Conservation (phyloP, 2,329 filamentous ascomycete species). For the Arthrobotrys sphaeroides region DNA sequence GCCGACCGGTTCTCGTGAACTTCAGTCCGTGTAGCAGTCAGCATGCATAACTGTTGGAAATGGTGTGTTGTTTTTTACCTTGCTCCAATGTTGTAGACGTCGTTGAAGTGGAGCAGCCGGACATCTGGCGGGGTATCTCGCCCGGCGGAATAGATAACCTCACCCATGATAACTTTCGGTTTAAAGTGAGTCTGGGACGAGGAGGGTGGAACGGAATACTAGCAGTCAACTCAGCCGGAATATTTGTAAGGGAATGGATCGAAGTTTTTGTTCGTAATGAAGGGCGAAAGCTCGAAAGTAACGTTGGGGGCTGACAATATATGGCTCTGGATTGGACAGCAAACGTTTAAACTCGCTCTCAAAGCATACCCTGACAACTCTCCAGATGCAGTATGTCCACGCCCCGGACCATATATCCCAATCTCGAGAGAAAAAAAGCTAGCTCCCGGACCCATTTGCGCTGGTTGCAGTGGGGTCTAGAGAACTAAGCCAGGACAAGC, state of each 20-base stretch:
- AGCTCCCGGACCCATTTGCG: background rate
- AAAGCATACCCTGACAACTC: background rate
- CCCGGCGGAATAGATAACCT: slow-evolving; percentile 56
- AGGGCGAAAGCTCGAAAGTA: background rate
- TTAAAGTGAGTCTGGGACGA: background rate
- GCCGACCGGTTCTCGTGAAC: slow-evolving; percentile 82
- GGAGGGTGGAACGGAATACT: background rate
- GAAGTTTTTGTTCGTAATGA: background rate
- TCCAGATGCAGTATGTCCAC: background rate
- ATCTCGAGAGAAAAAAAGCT: background rate
- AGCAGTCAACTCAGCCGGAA: background rate
- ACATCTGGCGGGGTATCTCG: slow-evolving; percentile 70
- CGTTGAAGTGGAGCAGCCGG: slow-evolving; percentile 88
- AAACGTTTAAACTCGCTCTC: background rate
- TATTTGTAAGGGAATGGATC: background rate
- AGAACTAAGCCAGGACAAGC: background rate
- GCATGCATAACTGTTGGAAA: slow-evolving; percentile 17
- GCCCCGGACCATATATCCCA: too few species aligned
- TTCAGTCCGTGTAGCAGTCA: slow-evolving; percentile 58
- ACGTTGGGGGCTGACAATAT: background rate
- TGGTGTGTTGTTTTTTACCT: slow-evolving; percentile 55
- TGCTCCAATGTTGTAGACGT: slow-evolving; percentile 88
- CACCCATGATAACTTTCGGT: slow-evolving; percentile 14
- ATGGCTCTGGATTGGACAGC: background rate
- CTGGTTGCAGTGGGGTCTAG: background rate